A percentile compares a stretch with the other conserved stretches of the same genome.
phyloP scores from a whole-genome alignment of 805 yeast species.

The Danielozyma ontarioensis region DNA sequence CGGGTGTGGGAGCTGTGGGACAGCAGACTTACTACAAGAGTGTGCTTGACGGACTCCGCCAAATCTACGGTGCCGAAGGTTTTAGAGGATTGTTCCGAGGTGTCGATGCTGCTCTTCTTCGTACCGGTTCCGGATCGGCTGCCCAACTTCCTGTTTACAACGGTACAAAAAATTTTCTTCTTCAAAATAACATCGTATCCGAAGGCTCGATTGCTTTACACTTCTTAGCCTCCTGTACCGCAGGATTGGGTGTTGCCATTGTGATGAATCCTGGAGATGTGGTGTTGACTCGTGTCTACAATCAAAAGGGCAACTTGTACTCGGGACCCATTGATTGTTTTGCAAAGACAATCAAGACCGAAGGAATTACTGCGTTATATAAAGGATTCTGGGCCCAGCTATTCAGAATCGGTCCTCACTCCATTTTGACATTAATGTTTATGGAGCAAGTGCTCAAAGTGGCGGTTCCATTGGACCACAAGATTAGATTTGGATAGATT shows the following conservation, averaged over 20 bases:
- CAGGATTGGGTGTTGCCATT: slow-evolving; percentile 90
- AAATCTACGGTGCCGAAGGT: slow-evolving; percentile 66
- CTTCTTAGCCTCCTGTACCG: slow-evolving; percentile 63
- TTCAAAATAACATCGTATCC: slow-evolving; percentile 44
- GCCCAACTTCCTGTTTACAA: slow-evolving; percentile 92
- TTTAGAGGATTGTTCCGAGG: slow-evolving; percentile 79
- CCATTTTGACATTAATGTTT: slow-evolving; percentile 81
- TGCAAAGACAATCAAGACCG: slow-evolving; percentile 70
- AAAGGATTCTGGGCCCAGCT: slow-evolving; percentile 95
- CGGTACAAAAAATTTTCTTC: slow-evolving; percentile 60
- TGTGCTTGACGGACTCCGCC: slow-evolving; percentile 59
- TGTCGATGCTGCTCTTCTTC: slow-evolving; percentile 86
- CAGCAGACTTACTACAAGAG: slow-evolving; percentile 86
- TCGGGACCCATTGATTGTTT: slow-evolving; percentile 87
- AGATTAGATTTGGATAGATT: slow-evolving; percentile 1
- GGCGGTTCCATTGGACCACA: slow-evolving; percentile 25
- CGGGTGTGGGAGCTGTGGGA: slow-evolving; percentile 52
- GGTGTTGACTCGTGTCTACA: slow-evolving; percentile 87
- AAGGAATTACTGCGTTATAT: slow-evolving; percentile 84
- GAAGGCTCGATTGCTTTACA: slow-evolving; percentile 67
- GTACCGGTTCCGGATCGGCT: slow-evolving; percentile 95
- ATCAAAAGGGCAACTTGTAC: slow-evolving; percentile 86
- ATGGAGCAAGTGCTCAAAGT: slow-evolving; percentile 92
- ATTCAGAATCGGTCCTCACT: slow-evolving; percentile 91
- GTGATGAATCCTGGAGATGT: slow-evolving; percentile 99